Evolutionary conservation across 1,284 basidiomycete genomes (phyloP), one percentile per base, ranked within the genome.

Genomic region (Meira nashicola): DNA sequence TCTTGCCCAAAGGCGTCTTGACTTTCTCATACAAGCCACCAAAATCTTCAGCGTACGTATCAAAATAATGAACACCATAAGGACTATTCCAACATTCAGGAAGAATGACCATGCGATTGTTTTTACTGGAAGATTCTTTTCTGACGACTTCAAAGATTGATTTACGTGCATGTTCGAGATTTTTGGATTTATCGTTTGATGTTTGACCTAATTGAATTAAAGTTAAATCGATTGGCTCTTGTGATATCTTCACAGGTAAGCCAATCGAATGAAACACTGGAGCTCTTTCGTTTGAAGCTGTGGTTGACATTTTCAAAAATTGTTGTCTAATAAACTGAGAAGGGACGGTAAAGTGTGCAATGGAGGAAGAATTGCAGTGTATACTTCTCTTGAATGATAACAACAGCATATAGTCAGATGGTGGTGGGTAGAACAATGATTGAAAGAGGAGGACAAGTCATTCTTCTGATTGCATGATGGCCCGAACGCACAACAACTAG

Each of bases 51-150:
- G 76, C 74, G 44, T 79, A 77, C 47, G 71, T 74, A 58, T 59
- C 51, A 52, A 73, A 74, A 8, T 77, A 85, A 4, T 83, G 82
- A 64, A 90, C 87, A 0, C 93, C 93, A 74, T 98, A 98, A 0
- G 93, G 92, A 12, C 90, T 93, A 80, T 98, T 98, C 83, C 98
- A 99, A 81, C 92, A 92, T 84, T 98, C 94, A 86, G 93, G 70
- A 21, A 54, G 47, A 11, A 71, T 62, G 15, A 71, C 71, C 67
- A 78, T 53, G 3, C 28, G 50, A 23, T 48, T 48, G 6, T 48
- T 25, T 5, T 48, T 23, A 9, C 46, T 17, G 17, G 12, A 14
- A 21, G n/a, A 12, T 15, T n/a, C 6, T 14, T 17, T 17, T 25
- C 38, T 53, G 51, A 55, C 59, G 1, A 55, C 63, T 14, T 39